These are phyloP conservation scores for Aspergillus baeticus DNA, from an alignment of 495 filamentous ascomycete species.

Conservation along the genomic window DNA sequence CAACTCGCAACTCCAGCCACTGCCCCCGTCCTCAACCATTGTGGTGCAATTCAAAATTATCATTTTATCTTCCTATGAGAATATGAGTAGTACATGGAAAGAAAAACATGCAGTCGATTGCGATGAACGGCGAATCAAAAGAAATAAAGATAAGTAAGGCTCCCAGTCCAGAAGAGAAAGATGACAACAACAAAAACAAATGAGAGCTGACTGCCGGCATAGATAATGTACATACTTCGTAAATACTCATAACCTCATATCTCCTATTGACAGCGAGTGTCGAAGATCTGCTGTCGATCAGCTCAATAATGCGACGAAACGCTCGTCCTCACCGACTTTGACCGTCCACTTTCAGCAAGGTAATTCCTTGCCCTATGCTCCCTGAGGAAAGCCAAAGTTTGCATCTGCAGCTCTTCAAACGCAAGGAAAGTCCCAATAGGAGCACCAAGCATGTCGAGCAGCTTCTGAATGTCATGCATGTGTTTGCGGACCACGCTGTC, in stretches of 20 bases:
- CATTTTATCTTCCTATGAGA: no score
- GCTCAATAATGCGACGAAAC: constrained; percentile 1
- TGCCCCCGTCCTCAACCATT: neutral
- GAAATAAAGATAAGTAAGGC: no score
- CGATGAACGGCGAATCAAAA: no score
- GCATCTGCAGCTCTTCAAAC: constrained; percentile 37
- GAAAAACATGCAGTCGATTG: no score
- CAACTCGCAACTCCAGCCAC: constrained; percentile 9
- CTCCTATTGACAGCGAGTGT: neutral
- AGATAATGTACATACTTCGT: neutral
- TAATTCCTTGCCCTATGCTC: constrained; percentile 23
- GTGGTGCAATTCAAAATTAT: neutral
- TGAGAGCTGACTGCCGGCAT: neutral
- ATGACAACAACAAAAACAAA: neutral
- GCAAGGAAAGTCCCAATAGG: constrained; percentile 34
- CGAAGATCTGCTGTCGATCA: neutral
- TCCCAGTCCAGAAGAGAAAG: neutral
- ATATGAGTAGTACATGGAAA: no score
- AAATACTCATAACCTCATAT: neutral
- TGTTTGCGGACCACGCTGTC: constrained; percentile 56
- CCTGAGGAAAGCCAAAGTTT: constrained; percentile 29
- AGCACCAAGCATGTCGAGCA: constrained; percentile 55
- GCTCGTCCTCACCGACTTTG: neutral
- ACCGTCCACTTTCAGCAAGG: neutral
- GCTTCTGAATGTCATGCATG: constrained; percentile 48